A percentile compares a stretch with the other conserved stretches of the same genome.
These are phyloP conservation scores for Coniochaeta ligniaria DNA, from an alignment of 2,329 filamentous ascomycete species.

Conservation along the genomic window DNA sequence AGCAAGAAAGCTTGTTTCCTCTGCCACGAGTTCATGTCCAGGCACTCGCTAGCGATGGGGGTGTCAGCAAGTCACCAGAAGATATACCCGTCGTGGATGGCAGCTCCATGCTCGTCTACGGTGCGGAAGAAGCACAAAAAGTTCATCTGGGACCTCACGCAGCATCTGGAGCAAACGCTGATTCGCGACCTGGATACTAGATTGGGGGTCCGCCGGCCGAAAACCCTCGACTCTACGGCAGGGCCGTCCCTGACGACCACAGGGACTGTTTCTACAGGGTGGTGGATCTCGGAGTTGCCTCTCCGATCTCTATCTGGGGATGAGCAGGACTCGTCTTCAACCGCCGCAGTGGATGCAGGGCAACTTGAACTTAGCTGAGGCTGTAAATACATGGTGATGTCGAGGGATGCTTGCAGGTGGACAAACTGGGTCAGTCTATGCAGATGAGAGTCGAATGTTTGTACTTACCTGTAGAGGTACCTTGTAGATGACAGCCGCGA, in stretches of 20 bases:
- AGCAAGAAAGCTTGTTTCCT: slow-evolving; percentile 20
- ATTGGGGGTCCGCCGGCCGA: slow-evolving; percentile 5
- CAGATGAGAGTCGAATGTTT: too few relatives aligned
- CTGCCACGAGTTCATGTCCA: slow-evolving; percentile 13
- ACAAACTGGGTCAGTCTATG: too few relatives aligned
- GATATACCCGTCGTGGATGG: slow-evolving; percentile 16
- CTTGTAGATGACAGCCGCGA: too few relatives aligned
- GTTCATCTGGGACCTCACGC: neutral
- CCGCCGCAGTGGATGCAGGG: neutral
- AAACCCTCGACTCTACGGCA: slow-evolving; percentile 8
- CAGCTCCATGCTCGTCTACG: slow-evolving; percentile 5
- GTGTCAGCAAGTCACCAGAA: slow-evolving; percentile 18
- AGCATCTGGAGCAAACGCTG: neutral
- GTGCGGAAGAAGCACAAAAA: slow-evolving; percentile 3
- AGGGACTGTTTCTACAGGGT: neutral
- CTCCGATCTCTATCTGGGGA: neutral
- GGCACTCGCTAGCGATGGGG: slow-evolving; percentile 10
- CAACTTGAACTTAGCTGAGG: neutral
- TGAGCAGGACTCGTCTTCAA: neutral
- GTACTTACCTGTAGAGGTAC: too few relatives aligned
- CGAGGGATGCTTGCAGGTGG: too few relatives aligned
- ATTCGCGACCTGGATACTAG: slow-evolving; percentile 4
- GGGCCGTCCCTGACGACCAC: slow-evolving; percentile 9
- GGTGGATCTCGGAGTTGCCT: neutral
- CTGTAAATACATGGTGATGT: too few relatives aligned